Conservation (phyloP, 1,284 basidiomycete species). For the Rhizopogon hawkerae region DNA sequence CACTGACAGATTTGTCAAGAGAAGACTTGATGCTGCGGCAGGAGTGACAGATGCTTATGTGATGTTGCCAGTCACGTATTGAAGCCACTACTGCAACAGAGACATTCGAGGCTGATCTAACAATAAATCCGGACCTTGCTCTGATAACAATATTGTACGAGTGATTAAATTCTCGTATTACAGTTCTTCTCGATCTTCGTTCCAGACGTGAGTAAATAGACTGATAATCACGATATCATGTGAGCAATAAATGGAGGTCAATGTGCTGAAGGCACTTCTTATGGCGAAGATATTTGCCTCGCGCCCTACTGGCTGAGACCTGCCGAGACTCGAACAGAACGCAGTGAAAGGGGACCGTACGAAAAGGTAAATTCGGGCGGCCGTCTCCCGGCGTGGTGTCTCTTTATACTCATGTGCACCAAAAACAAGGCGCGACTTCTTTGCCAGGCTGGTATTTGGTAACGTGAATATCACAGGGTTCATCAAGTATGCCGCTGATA, state of each 20-base stretch:
- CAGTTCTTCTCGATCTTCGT: background rate
- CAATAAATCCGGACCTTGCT: background rate
- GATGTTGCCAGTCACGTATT: background rate
- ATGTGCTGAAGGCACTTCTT: background rate
- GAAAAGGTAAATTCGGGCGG: background rate
- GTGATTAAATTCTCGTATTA: background rate
- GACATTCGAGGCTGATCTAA: background rate
- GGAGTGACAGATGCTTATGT: background rate
- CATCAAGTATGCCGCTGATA: background rate
- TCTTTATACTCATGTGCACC: background rate
- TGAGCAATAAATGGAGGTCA: background rate
- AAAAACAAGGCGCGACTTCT: background rate
- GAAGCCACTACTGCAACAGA: no score
- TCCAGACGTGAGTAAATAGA: slow-evolving; percentile 2
- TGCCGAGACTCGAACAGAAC: background rate
- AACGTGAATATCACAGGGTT: background rate
- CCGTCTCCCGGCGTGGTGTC: background rate
- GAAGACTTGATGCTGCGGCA: no score
- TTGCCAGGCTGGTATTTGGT: background rate
- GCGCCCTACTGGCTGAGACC: background rate
- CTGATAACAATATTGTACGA: background rate
- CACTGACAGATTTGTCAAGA: background rate
- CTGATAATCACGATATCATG: background rate
- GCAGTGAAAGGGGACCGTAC: background rate
- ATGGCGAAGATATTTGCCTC: background rate